A percentile compares a stretch with the other conserved stretches of the same genome.
phyloP scores from a whole-genome alignment of 1,284 basidiomycete genomes.

The Pterulicium gracile region DNA sequence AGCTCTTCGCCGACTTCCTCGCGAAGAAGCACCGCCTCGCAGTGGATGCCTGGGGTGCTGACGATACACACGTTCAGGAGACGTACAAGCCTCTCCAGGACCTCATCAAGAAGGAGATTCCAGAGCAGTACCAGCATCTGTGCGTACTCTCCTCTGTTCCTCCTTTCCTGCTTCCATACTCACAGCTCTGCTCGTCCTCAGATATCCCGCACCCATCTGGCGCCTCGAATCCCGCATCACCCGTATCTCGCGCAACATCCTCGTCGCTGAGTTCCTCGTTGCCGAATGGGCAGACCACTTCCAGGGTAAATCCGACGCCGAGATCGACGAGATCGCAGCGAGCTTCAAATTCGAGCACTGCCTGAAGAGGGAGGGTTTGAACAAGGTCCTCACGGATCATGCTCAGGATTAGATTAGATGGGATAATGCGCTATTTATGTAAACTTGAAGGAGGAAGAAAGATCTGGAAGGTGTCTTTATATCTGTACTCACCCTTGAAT shows the following conservation, averaged over 20 bases:
- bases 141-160: slow-evolving; percentile 23
- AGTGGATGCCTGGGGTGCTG: slow-evolving; percentile 55
- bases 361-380: slow-evolving; percentile 34
- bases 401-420: too few relatives aligned
- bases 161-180: not conserved
- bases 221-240: slow-evolving; percentile 30
- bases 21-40: slow-evolving; percentile 53
- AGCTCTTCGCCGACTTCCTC: slow-evolving; percentile 50
- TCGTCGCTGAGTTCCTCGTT: slow-evolving; percentile 54
- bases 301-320: slow-evolving; percentile 36
- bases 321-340: slow-evolving; percentile 48
- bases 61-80: slow-evolving; percentile 32
- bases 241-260: slow-evolving; percentile 43
- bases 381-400: slow-evolving; percentile 33
- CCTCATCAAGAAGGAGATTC: slow-evolving; percentile 38
- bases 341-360: slow-evolving; percentile 55
- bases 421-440: too few relatives aligned
- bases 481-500: too few relatives aligned
- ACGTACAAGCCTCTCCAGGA: slow-evolving; percentile 47
- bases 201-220: slow-evolving; percentile 32
- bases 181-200: too few relatives aligned
- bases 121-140: slow-evolving; percentile 27
- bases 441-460: too few relatives aligned
- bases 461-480: too few relatives aligned
- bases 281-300: slow-evolving; percentile 59